phyloP scores from a whole-genome alignment of 768 basidiomycete genomes.

The Termitomyces sp. region DNA sequence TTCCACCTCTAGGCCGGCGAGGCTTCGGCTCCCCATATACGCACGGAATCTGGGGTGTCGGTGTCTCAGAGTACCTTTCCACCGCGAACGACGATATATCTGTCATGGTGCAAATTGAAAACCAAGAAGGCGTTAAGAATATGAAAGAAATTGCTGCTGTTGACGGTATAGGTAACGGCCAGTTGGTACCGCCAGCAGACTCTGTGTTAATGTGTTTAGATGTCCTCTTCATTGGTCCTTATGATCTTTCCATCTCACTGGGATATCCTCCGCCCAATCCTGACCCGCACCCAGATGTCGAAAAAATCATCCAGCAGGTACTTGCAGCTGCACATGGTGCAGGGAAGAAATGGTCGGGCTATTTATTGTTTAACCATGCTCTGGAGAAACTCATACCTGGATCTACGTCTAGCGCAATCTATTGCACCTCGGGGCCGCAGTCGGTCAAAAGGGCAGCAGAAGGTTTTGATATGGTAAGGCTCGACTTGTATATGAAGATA shows the following conservation, averaged over 20 bases:
- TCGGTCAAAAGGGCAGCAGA: slow-evolving; percentile 18
- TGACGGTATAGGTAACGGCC: slow-evolving; percentile 51
- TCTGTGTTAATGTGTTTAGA: slow-evolving; percentile 18
- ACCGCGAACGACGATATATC: slow-evolving; percentile 51
- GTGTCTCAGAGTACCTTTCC: slow-evolving; percentile 43
- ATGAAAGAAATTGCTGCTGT: slow-evolving; percentile 55
- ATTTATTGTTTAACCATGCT: neutral
- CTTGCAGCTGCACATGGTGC: slow-evolving; percentile 42
- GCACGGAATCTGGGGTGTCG: slow-evolving; percentile 52
- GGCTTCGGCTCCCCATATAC: slow-evolving; percentile 66
- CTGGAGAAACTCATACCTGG: neutral
- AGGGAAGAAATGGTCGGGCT: slow-evolving; percentile 59
- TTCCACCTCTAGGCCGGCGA: slow-evolving; percentile 57
- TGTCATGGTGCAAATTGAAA: slow-evolving; percentile 69
- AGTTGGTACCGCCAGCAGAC: too few species aligned
- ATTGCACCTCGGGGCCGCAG: slow-evolving; percentile 18
- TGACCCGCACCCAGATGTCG: slow-evolving; percentile 61
- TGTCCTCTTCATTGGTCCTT: slow-evolving; percentile 51
- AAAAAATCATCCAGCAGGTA: slow-evolving; percentile 52
- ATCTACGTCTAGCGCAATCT: slow-evolving; percentile 15
- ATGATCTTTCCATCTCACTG: slow-evolving; percentile 59
- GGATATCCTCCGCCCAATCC: slow-evolving; percentile 59
- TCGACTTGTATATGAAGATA: neutral
- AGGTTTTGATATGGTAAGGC: slow-evolving; percentile 22
- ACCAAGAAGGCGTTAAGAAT: slow-evolving; percentile 51